These are phyloP conservation scores for Penicillium nordicum DNA, from an alignment of 2,329 filamentous ascomycete species.

Conservation along the genomic window DNA sequence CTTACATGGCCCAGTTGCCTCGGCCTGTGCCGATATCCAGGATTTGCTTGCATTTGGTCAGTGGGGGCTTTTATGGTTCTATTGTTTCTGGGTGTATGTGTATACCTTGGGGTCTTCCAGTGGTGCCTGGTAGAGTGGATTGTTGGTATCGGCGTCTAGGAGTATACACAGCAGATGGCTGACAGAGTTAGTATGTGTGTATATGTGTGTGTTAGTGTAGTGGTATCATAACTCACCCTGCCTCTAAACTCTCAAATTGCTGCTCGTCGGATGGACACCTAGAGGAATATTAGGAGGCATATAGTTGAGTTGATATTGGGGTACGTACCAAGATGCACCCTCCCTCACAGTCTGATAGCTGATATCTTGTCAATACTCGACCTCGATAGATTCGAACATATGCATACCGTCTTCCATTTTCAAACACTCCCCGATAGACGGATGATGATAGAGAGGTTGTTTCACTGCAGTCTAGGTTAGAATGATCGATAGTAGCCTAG, in stretches of 20 bases:
- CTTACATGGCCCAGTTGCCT: constrained; percentile 9
- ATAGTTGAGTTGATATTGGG: neutral
- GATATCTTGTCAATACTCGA: neutral
- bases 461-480: neutral
- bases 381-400: neutral
- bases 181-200: neutral
- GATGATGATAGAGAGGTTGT: constrained; percentile 4
- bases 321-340: constrained; percentile 1
- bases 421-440: constrained; percentile 1
- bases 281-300: neutral
- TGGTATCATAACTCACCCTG: neutral
- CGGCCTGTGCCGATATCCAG: constrained; percentile 9
- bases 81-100: neutral
- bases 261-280: constrained; percentile 8
- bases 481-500: neutral
- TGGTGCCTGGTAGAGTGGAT: constrained; percentile 5
- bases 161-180: constrained; percentile 6
- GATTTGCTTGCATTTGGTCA: constrained; percentile 1
- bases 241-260: constrained; percentile 6
- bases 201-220: neutral
- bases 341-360: constrained; percentile 9
- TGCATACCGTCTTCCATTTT: constrained; percentile 10
- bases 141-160: neutral
- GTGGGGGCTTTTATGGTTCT: neutral
- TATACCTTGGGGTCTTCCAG: constrained; percentile 2